Evolutionary conservation across 495 filamentous ascomycete species (phyloP).

Genomic region (Amorphotheca resinae): DNA sequence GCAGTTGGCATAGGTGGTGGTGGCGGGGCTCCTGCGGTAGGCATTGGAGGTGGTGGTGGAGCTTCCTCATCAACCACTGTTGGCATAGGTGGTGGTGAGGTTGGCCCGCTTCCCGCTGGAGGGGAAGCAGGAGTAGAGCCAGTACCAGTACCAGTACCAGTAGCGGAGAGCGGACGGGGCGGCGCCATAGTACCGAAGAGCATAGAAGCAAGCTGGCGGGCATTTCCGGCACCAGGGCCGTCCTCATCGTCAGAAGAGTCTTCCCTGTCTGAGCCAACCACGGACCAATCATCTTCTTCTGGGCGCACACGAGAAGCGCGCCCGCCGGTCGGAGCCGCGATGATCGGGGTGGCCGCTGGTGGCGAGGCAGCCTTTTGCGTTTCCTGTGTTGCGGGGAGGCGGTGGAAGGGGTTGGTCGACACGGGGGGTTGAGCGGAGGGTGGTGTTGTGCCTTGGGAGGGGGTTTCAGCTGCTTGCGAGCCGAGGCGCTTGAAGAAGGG

Average conservation of each 20-base stretch:
- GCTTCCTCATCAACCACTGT: constrained; percentile 26
- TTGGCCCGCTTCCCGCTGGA: constrained; percentile 17
- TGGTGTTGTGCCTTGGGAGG: constrained; percentile 34
- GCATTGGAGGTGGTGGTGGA: constrained; percentile 40
- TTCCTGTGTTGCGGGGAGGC: constrained; percentile 65
- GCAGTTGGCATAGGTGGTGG: constrained; percentile 24
- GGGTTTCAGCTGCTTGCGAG: constrained; percentile 32
- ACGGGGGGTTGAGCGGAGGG: constrained; percentile 32
- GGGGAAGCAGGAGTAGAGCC: constrained; percentile 31
- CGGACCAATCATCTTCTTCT: constrained; percentile 85
- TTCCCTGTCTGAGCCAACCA: constrained; percentile 66
- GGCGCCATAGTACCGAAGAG: constrained; percentile 97
- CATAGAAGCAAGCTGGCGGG: constrained; percentile 83
- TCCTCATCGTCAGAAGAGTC: constrained; percentile 57
- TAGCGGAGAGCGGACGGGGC: constrained; percentile 73
- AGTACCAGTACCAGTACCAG: constrained; percentile 62
- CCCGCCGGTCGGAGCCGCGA: constrained; percentile 22
- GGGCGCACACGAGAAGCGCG: constrained; percentile 43
- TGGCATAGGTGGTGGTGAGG: constrained; percentile 22
- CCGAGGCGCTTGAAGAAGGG: constrained; percentile 64
- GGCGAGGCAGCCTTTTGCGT: constrained; percentile 29
- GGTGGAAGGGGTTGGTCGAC: constrained; percentile 95
- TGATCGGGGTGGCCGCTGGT: constrained; percentile 11
- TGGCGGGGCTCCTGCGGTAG: constrained; percentile 35
- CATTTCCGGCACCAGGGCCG: constrained; percentile 62